A percentile compares a stretch with the other conserved stretches of the same genome.
These are phyloP conservation scores for Vitis hybrid DNA, from an alignment of 177 flowering plant species.

Conservation along the genomic window DNA sequence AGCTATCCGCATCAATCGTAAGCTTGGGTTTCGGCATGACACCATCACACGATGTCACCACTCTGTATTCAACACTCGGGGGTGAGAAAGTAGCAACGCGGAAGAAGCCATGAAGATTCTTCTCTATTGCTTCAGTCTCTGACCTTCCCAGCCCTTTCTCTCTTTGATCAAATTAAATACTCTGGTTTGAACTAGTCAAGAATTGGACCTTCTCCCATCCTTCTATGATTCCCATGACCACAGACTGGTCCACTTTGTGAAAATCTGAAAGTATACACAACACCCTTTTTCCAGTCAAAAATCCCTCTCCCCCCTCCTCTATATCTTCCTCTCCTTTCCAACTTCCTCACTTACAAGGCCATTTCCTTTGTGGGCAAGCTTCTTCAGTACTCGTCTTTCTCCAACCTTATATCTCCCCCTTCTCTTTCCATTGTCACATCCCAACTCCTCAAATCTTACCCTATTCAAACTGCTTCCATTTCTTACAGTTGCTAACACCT, in stretches of 20 bases:
- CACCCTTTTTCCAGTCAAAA: not conserved
- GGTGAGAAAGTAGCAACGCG: conserved; percentile 5
- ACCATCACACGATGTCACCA: not conserved
- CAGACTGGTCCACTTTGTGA: no score
- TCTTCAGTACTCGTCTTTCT: not conserved
- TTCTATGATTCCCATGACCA: not conserved
- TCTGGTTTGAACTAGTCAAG: conserved; percentile 19
- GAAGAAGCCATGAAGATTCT: conserved; percentile 13
- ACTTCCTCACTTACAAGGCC: not conserved
- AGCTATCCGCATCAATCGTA: conserved; percentile 7
- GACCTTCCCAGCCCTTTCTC: not conserved
- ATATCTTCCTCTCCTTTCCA: conserved; percentile 10
- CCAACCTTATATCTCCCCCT: not conserved
- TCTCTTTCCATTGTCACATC: no score
- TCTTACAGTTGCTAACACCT: no score
- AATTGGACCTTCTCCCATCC: not conserved
- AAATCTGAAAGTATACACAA: not conserved
- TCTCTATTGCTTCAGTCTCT: not conserved
- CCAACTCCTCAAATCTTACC: not conserved
- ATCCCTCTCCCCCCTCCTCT: not conserved
- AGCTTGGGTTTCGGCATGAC: conserved; percentile 1
- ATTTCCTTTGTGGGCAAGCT: not conserved
- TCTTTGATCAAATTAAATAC: no score
- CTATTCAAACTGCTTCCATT: no score
- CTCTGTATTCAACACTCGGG: not conserved